Conservation (phyloP, 805 yeast genomes). For the Danielia oregonensis region DNA sequence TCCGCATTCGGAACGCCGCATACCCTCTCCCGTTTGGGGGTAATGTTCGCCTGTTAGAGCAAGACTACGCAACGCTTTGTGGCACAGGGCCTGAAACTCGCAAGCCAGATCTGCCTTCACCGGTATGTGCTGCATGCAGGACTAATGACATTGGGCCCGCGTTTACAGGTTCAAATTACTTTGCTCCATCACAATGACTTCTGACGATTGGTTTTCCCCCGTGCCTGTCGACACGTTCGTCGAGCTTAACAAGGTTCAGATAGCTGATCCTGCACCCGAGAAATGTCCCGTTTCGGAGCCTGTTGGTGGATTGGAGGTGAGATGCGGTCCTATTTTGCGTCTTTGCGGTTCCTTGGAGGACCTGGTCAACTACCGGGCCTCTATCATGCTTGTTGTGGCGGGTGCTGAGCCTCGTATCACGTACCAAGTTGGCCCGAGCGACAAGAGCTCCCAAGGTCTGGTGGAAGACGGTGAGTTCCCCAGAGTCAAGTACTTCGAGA, state of each 20-base stretch:
- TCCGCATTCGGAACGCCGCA: too few relatives aligned
- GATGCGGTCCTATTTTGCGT: constrained; percentile 78
- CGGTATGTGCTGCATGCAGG: too few relatives aligned
- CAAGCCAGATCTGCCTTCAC: too few relatives aligned
- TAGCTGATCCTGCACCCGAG: constrained; percentile 24
- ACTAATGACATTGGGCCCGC: too few relatives aligned
- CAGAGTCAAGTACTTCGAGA: constrained; percentile 41
- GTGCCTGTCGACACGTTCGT: constrained; percentile 28
- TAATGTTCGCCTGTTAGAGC: too few relatives aligned
- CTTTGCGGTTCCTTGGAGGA: constrained; percentile 60
- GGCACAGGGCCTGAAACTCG: too few relatives aligned
- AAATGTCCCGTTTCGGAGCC: constrained; percentile 25
- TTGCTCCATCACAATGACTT: too few relatives aligned
- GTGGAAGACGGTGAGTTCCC: constrained; percentile 42
- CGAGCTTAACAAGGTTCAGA: constrained; percentile 20
- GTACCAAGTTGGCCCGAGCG: constrained; percentile 37
- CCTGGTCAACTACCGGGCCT: constrained; percentile 57
- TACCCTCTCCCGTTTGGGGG: too few relatives aligned
- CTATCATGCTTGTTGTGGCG: constrained; percentile 61
- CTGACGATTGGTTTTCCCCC: constrained; percentile 17
- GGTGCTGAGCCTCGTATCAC: constrained; percentile 34
- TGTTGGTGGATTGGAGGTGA: constrained; percentile 38
- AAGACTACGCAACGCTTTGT: too few relatives aligned
- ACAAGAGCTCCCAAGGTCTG: constrained; percentile 5
- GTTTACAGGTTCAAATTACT: neutral